Conservation (phyloP, 2,329 filamentous ascomycete genomes). For the Aureobasidium sp. region DNA sequence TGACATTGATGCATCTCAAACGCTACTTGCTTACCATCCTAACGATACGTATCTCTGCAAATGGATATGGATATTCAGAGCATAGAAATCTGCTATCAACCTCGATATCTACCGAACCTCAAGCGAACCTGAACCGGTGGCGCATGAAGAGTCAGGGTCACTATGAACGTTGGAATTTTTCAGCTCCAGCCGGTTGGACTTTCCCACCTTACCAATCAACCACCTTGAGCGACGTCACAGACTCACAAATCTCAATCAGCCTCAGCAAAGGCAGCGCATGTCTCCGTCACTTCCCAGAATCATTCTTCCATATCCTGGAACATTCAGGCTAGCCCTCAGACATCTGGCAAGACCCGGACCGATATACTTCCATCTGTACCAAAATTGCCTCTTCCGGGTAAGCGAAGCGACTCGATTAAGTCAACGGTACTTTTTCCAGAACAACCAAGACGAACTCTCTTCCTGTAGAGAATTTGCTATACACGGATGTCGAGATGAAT, state of each 20-base stretch:
- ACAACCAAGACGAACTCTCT: not conserved
- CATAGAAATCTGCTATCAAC: not conserved
- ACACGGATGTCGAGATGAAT: not conserved
- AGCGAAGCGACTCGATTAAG: not conserved
- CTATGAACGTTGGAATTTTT: not conserved
- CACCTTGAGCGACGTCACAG: not conserved
- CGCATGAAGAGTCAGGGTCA: not conserved
- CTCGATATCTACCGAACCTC: not conserved
- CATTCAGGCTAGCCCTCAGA: not conserved
- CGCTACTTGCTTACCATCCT: too few relatives aligned
- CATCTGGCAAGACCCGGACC: not conserved
- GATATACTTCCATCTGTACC: not conserved
- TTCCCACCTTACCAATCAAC: not conserved
- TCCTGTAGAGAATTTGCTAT: not conserved
- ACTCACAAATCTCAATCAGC: not conserved
- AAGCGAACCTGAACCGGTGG: too few relatives aligned
- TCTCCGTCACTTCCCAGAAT: not conserved
- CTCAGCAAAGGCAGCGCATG: not conserved
- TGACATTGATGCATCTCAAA: not conserved
- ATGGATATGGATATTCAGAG: too few relatives aligned
- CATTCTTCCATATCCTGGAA: not conserved
- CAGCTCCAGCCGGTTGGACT: not conserved
- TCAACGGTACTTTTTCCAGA: not conserved
- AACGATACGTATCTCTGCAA: too few relatives aligned
- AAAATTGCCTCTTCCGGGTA: too few relatives aligned